phyloP scores from a whole-genome alignment of 2,329 filamentous ascomycete species.

The Aureobasidium sp. region DNA sequence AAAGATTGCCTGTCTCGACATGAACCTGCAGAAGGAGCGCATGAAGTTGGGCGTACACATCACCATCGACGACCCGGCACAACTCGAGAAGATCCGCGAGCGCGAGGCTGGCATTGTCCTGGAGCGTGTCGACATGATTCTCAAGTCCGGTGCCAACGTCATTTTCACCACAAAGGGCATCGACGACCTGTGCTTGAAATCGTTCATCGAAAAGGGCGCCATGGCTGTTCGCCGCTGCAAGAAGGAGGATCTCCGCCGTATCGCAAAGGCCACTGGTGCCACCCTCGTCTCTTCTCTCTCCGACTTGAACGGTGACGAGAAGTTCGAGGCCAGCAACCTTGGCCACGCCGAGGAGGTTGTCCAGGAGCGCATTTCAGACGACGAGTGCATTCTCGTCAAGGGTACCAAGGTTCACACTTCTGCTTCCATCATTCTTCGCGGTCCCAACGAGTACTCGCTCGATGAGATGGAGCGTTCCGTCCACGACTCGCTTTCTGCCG shows the following conservation, averaged over 20 bases:
- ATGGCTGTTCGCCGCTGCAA: slow-evolving; percentile 96
- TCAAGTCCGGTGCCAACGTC: slow-evolving; percentile 95
- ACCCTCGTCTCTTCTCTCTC: slow-evolving; percentile 89
- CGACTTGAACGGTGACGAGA: slow-evolving; percentile 94
- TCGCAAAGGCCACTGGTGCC: slow-evolving; percentile 91
- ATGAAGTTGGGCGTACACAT: slow-evolving; percentile 99
- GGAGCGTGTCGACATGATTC: slow-evolving; percentile 92
- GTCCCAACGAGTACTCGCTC: slow-evolving; percentile 90
- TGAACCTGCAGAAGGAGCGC: slow-evolving; percentile 97
- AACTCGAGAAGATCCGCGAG: slow-evolving; percentile 93
- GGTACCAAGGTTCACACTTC: slow-evolving; percentile 86
- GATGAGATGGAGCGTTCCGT: slow-evolving; percentile 99
- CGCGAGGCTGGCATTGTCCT: slow-evolving; percentile 89
- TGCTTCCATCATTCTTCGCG: slow-evolving; percentile 91
- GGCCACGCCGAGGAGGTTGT: slow-evolving; percentile 90
- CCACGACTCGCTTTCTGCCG: slow-evolving; percentile 91
- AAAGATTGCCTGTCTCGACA: slow-evolving; percentile 94
- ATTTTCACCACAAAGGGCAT: slow-evolving; percentile 97
- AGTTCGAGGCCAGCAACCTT: slow-evolving; percentile 83
- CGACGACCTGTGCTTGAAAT: slow-evolving; percentile 89
- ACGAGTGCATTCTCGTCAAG: slow-evolving; percentile 95
- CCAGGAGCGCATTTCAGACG: slow-evolving; percentile 98
- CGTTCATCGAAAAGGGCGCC: slow-evolving; percentile 87
- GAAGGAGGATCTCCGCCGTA: slow-evolving; percentile 94
- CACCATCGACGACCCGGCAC: slow-evolving; percentile 92